Conservation (phyloP, 208 protist species). For the Leptomonas pyrrhocoris region DNA sequence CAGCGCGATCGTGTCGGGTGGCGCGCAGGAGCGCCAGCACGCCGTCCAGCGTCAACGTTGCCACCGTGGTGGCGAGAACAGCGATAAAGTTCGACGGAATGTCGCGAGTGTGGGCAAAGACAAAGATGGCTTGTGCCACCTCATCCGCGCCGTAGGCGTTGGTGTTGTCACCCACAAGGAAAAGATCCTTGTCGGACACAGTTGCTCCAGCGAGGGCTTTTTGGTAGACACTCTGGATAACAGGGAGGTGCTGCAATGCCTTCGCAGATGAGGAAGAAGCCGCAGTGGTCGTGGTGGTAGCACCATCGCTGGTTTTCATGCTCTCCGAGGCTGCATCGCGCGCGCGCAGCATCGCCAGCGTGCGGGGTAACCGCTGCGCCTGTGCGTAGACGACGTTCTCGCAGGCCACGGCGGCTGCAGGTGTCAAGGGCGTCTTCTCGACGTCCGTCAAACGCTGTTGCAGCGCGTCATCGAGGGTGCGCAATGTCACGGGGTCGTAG, state of each 20-base stretch:
- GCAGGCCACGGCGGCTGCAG: not conserved
- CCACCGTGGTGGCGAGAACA: not conserved
- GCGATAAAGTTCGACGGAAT: conserved; percentile 14
- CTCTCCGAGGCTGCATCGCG: not conserved
- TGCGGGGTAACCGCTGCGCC: conserved; percentile 12
- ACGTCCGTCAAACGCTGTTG: not conserved
- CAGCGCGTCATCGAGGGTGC: conserved; percentile 22
- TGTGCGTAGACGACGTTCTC: conserved; percentile 31
- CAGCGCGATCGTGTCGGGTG: conserved; percentile 33
- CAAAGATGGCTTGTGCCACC: conserved; percentile 15
- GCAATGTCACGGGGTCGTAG: conserved; percentile 25
- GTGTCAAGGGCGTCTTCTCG: not conserved
- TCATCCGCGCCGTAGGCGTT: conserved; percentile 22
- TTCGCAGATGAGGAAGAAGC: not conserved
- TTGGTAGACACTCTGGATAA: conserved; percentile 16
- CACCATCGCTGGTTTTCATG: not conserved
- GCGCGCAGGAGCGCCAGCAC: conserved; percentile 44
- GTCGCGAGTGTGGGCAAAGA: conserved; percentile 26
- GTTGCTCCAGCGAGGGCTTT: conserved; percentile 11
- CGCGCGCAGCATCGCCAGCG: conserved; percentile 14
- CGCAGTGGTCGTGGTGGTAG: not conserved
- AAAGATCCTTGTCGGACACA: conserved; percentile 36
- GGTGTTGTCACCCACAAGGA: conserved; percentile 16
- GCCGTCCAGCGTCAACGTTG: conserved; percentile 31
- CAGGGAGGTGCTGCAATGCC: conserved; percentile 24